These are phyloP conservation scores for Avena atlantica DNA, from an alignment of 176 grass and related monocot species.

Conservation along the genomic window DNA sequence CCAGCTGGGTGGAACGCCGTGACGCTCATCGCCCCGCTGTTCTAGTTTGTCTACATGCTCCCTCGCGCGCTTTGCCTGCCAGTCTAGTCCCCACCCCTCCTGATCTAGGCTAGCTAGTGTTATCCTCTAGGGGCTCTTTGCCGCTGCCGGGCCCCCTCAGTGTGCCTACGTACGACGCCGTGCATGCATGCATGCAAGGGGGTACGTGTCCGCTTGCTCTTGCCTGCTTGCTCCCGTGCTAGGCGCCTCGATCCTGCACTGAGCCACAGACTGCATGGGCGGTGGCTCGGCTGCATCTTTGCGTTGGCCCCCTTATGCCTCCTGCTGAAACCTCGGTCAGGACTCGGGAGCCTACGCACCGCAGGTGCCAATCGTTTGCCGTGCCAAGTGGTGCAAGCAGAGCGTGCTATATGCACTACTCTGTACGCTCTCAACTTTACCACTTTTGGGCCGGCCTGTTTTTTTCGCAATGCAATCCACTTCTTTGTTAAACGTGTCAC, in stretches of 20 bases:
- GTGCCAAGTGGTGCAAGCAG: too few relatives aligned
- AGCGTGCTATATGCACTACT: too few relatives aligned
- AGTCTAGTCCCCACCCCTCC: neutral
- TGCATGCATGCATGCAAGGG: neutral
- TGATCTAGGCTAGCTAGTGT: neutral
- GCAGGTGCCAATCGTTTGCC: too few relatives aligned
- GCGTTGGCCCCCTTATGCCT: too few relatives aligned
- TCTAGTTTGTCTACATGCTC: neutral
- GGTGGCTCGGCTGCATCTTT: neutral
- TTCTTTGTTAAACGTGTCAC: too few relatives aligned
- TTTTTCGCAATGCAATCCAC: too few relatives aligned
- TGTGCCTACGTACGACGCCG: neutral
- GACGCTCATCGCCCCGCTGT: conserved; percentile 5
- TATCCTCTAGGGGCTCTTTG: neutral
- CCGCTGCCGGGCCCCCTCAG: neutral
- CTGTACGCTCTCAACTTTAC: too few relatives aligned
- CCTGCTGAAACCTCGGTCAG: too few relatives aligned
- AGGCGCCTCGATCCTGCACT: neutral
- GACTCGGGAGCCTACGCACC: too few relatives aligned
- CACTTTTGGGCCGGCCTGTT: too few relatives aligned
- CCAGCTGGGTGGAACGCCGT: neutral
- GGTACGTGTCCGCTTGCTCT: neutral
- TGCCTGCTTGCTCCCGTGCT: neutral
- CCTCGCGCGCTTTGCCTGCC: neutral
- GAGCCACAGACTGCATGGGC: neutral